Conservation (phyloP, 192 early-diverging fungal genomes). For the Phycomyces blakesleeanus region DNA sequence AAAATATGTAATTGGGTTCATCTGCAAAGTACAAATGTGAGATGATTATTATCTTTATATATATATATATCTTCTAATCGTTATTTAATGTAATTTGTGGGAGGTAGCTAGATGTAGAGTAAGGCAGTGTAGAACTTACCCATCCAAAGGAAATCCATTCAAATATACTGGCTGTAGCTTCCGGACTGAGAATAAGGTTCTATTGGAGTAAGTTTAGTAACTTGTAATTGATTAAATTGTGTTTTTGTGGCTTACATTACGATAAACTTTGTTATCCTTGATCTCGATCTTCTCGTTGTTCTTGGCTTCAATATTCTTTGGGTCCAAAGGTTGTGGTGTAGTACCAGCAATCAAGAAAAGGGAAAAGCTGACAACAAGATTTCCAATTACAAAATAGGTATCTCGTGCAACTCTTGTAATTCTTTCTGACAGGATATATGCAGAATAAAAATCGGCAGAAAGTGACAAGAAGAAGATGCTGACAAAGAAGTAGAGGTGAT, state of each 20-base stretch:
- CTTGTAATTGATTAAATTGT: not conserved
- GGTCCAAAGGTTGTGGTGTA: constrained; percentile 11
- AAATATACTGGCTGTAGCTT: constrained; percentile 19
- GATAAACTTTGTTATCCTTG: constrained; percentile 6
- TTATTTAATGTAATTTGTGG: not conserved
- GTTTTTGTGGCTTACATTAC: constrained; percentile 9
- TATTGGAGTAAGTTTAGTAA: not conserved
- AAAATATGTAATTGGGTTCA: constrained; percentile 16
- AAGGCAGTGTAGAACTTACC: not conserved
- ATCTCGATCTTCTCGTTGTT: constrained; percentile 7
- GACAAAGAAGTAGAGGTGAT: constrained; percentile 1
- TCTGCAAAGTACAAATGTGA: constrained; percentile 4
- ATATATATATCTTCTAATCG: too few relatives aligned
- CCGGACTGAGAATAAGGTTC: constrained; percentile 12
- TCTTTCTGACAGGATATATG: not conserved
- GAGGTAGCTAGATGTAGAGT: too few relatives aligned
- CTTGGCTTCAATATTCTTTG: not conserved
- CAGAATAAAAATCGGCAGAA: not conserved
- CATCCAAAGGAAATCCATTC: constrained; percentile 22
- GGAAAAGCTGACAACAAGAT: not conserved
- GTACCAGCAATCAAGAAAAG: not conserved
- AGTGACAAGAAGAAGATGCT: not conserved
- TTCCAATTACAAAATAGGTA: not conserved
- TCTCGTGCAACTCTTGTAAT: too few relatives aligned
- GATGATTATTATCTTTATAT: too few relatives aligned